Evolutionary conservation across 768 basidiomycete species (phyloP).

Genomic region (Mycena alexandri): DNA sequence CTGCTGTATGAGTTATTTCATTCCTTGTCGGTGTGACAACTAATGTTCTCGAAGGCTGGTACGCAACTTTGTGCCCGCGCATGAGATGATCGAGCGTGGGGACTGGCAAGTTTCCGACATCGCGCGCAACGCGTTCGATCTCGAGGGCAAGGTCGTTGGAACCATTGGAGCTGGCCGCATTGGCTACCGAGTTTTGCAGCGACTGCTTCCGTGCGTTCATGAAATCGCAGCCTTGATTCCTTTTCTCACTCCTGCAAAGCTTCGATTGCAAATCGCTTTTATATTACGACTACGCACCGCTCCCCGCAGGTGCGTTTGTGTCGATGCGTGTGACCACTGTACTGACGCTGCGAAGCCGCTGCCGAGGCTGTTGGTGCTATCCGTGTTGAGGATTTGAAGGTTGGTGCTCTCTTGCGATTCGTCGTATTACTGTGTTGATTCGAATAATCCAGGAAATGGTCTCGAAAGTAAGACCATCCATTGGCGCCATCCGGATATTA

Average conservation of each 20-base stretch:
- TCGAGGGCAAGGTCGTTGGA: slow-evolving; percentile 92
- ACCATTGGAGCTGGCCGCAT: slow-evolving; percentile 88
- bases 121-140: slow-evolving; percentile 87
- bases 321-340: neutral
- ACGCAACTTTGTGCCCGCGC: slow-evolving; percentile 89
- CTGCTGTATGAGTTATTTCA: slow-evolving; percentile 56
- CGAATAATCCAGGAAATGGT: slow-evolving; percentile 64
- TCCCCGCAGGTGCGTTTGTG: slow-evolving; percentile 65
- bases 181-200: slow-evolving; percentile 88
- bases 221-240: neutral
- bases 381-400: slow-evolving; percentile 84
- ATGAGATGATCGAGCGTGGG: slow-evolving; percentile 90
- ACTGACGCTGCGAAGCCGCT: slow-evolving; percentile 58
- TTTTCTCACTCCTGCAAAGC: slow-evolving; percentile 7
- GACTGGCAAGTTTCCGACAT: slow-evolving; percentile 91
- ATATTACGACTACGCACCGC: slow-evolving; percentile 88
- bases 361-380: slow-evolving; percentile 76
- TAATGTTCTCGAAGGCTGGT: slow-evolving; percentile 62
- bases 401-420: slow-evolving; percentile 80
- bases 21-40: neutral
- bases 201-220: slow-evolving; percentile 64
- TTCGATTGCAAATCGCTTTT: slow-evolving; percentile 93
- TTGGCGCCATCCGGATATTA: neutral
- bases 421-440: slow-evolving; percentile 91
- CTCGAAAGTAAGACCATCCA: slow-evolving; percentile 48